Conservation (phyloP, 306 rosid species). For the Gastrolobium villosum region DNA sequence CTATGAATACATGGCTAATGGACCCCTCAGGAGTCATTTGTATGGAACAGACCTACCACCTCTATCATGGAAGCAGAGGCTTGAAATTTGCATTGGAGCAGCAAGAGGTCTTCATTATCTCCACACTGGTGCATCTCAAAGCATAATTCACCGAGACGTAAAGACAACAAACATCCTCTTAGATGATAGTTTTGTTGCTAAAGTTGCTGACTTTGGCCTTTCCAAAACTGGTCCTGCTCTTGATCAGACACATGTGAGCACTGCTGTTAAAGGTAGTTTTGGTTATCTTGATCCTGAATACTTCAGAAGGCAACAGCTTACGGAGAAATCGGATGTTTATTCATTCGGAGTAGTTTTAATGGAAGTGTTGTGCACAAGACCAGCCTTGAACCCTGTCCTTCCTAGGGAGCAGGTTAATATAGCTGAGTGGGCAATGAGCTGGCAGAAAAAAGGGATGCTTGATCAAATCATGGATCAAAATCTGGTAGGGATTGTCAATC, state of each 20-base stretch:
- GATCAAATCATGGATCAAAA: slow-evolving; percentile 94
- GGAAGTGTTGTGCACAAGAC: slow-evolving; percentile 98
- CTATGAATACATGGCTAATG: slow-evolving; percentile 97
- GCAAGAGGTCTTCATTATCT: slow-evolving; percentile 98
- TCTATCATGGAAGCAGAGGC: slow-evolving; percentile 90
- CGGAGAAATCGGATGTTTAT: slow-evolving; percentile 97
- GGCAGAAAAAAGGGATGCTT: slow-evolving; percentile 98
- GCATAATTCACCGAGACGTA: slow-evolving; percentile 96
- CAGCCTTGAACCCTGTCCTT: slow-evolving; percentile 95
- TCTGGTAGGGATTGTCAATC: slow-evolving; percentile 84
- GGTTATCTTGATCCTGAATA: slow-evolving; percentile 99
- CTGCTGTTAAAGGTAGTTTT: slow-evolving; percentile 98
- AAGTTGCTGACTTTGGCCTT: slow-evolving; percentile 98
- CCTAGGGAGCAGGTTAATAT: slow-evolving; percentile 96
- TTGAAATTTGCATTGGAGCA: slow-evolving; percentile 95
- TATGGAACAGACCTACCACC: slow-evolving; percentile 89
- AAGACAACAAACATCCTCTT: slow-evolving; percentile 97
- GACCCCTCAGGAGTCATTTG: slow-evolving; percentile 94
- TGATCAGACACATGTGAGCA: slow-evolving; percentile 97
- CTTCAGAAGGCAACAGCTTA: slow-evolving; percentile 96
- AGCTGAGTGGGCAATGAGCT: slow-evolving; percentile 98
- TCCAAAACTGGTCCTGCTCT: slow-evolving; percentile 96
- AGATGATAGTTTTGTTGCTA: slow-evolving; percentile 91
- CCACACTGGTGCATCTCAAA: slow-evolving; percentile 94
- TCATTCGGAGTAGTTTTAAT: slow-evolving; percentile 95